Conservation (phyloP, 306 rosid genomes). For the Acacia confusa region DNA sequence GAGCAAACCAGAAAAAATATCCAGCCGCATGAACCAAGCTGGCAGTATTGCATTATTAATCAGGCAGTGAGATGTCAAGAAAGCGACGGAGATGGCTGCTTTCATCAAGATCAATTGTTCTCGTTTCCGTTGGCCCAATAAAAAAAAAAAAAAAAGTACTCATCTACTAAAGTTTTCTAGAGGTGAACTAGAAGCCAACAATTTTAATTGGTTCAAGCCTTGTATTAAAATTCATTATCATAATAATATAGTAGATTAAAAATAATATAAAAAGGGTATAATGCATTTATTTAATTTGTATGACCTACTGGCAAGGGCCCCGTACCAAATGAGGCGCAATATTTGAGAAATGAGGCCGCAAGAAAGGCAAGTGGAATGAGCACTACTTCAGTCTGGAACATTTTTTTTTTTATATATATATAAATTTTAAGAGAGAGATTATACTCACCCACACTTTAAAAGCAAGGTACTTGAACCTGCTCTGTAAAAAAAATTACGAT, state of each 20-base stretch:
- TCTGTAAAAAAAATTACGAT: too few relatives aligned
- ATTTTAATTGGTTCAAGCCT: background rate
- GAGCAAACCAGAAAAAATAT: background rate
- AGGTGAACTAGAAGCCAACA: background rate
- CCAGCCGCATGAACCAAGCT: background rate
- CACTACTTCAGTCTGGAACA: background rate
- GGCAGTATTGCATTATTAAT: slow-evolving; percentile 1
- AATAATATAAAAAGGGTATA: background rate
- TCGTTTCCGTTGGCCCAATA: background rate
- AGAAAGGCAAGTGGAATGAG: background rate
- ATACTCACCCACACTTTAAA: too few relatives aligned
- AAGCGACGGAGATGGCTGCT: slow-evolving; percentile 8
- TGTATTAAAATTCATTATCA: background rate
- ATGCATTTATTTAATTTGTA: background rate
- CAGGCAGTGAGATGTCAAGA: slow-evolving; percentile 1
- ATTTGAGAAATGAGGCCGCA: background rate
- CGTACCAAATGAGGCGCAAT: background rate
- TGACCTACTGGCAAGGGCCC: background rate
- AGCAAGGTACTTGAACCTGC: too few relatives aligned
- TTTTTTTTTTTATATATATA: too few relatives aligned
- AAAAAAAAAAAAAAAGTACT: background rate
- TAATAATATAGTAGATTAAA: background rate
- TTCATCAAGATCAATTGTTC: background rate
- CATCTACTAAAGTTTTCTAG: background rate
- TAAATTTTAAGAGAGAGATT: too few relatives aligned